Percentiles rank a stretch among this genome's conserved stretches.
Conservation (phyloP, 495 filamentous ascomycete species). For the Rhypophila decipiens region DNA sequence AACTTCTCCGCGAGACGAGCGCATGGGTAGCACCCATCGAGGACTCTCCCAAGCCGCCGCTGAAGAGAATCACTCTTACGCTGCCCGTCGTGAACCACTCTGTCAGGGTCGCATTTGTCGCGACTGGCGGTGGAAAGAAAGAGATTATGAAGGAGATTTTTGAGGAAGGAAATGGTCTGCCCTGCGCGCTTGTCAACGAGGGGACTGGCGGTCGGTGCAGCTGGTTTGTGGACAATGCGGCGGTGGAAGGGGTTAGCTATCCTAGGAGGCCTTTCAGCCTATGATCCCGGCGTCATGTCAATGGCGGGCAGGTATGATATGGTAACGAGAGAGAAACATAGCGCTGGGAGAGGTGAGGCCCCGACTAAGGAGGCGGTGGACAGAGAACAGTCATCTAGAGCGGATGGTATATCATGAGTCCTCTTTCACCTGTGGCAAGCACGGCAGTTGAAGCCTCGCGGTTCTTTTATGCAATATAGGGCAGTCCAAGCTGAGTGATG, state of each 20-base stretch:
- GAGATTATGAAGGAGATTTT: conserved; percentile 90
- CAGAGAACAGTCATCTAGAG: too few relatives aligned
- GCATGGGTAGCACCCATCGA: conserved; percentile 89
- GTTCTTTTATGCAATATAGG: too few relatives aligned
- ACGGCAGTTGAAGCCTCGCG: too few relatives aligned
- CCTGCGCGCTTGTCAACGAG: conserved; percentile 81
- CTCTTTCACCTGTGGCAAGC: too few relatives aligned
- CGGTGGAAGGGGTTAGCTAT: conserved; percentile 77
- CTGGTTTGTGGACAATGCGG: conserved; percentile 88
- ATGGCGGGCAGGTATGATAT: too few relatives aligned
- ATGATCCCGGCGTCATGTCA: too few relatives aligned
- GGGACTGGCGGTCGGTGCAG: conserved; percentile 75
- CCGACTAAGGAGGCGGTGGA: too few relatives aligned
- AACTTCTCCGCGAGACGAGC: conserved; percentile 75
- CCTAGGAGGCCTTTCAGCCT: conserved; percentile 52
- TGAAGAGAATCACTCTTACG: conserved; percentile 83
- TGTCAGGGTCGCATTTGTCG: conserved; percentile 80
- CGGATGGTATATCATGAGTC: too few relatives aligned
- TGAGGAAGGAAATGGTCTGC: conserved; percentile 68
- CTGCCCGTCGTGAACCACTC: conserved; percentile 83
- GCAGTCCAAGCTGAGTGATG: too few relatives aligned
- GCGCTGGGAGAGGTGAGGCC: too few relatives aligned
- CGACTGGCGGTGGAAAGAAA: conserved; percentile 83
- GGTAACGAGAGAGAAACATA: too few relatives aligned
- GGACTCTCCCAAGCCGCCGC: conserved; percentile 91